These are phyloP conservation scores for Geranium brycei DNA, from an alignment of 345 rosid genomes.

Conservation along the genomic window DNA sequence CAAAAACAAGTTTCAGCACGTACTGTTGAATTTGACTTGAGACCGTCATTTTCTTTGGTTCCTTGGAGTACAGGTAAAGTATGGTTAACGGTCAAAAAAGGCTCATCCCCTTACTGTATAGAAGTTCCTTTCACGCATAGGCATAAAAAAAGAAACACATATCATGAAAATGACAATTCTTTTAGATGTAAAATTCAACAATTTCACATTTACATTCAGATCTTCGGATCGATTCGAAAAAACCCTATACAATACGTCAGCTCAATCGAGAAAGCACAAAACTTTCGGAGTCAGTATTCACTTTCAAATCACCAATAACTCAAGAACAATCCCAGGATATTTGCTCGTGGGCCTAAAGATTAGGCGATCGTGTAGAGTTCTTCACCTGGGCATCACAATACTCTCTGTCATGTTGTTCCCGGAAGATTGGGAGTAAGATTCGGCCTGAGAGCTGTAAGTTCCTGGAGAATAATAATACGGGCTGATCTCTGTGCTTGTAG, in stretches of 20 bases:
- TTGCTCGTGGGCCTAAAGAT: no score
- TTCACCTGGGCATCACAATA: conserved; percentile 41
- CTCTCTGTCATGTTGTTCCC: conserved; percentile 33
- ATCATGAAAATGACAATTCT: neutral
- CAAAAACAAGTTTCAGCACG: neutral
- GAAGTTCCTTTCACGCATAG: neutral
- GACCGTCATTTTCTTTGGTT: neutral
- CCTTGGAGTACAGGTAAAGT: neutral
- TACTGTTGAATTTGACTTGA: neutral
- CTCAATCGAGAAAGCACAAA: neutral
- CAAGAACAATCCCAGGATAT: no score
- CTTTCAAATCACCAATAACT: no score
- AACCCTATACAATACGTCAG: neutral
- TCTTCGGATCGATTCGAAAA: neutral
- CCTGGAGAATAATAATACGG: neutral
- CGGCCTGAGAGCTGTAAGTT: conserved; percentile 16
- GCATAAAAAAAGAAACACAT: neutral
- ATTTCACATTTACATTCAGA: neutral
- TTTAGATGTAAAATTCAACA: neutral
- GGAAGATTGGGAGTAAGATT: conserved; percentile 35
- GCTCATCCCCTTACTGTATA: no score
- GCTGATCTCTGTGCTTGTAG: conserved; percentile 24
- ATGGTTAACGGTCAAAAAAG: neutral
- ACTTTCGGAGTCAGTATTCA: neutral
- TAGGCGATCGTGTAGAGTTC: no score